Evolutionary conservation across 2,329 filamentous ascomycete genomes (phyloP).

Genomic region (Atkinsonella texensis): DNA sequence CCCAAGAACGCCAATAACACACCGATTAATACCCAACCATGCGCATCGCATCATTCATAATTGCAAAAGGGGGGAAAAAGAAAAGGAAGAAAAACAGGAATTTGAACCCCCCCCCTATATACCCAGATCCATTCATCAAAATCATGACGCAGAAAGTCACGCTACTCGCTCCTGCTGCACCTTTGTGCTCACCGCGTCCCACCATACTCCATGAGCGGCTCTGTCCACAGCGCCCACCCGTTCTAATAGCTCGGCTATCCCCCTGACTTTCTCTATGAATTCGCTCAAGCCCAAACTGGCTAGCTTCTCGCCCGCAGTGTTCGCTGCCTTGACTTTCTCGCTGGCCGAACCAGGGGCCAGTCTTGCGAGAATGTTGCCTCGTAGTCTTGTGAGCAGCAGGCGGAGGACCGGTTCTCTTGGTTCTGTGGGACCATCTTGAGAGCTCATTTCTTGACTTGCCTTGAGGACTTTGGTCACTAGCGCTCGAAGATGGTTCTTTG

Average conservation of each 20-base stretch:
- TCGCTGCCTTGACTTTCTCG: constrained; percentile 59
- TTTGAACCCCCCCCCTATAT: neutral
- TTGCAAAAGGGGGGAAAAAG: neutral
- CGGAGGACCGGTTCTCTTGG: constrained; percentile 47
- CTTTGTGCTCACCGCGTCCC: constrained; percentile 52
- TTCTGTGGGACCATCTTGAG: constrained; percentile 21
- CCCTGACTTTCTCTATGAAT: constrained; percentile 57
- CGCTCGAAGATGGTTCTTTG: constrained; percentile 45
- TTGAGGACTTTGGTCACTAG: constrained; percentile 44
- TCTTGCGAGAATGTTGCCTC: constrained; percentile 52
- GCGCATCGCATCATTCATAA: neutral
- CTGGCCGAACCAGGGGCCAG: constrained; percentile 54
- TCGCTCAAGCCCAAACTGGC: constrained; percentile 59
- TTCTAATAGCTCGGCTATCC: constrained; percentile 56
- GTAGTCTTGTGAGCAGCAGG: constrained; percentile 55
- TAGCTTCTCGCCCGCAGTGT: constrained; percentile 56
- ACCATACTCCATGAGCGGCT: constrained; percentile 57
- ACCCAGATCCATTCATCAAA: neutral
- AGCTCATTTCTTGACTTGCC: constrained; percentile 35
- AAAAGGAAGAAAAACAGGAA: neutral
- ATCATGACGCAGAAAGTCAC: neutral
- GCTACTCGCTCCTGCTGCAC: constrained; percentile 30
- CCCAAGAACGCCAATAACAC: too few species aligned
- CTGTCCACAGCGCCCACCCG: constrained; percentile 56
- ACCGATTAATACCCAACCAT: too few species aligned